Conservation (phyloP, 225 moss, liverwort and hornwort species). For the Pleurozium schreberi region DNA sequence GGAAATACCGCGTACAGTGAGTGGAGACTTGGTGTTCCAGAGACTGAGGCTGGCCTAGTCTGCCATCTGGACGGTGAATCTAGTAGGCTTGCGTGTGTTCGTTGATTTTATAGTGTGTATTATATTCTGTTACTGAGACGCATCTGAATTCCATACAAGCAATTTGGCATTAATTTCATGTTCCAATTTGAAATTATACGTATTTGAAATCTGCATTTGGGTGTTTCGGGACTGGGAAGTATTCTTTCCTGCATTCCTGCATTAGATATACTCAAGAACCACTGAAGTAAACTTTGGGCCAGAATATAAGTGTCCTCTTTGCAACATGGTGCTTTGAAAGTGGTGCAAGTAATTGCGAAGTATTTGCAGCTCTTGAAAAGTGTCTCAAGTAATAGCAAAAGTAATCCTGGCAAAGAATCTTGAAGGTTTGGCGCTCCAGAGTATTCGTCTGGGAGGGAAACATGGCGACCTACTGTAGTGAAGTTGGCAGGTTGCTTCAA, state of each 20-base stretch:
- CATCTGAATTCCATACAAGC: background rate
- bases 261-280: too few relatives aligned
- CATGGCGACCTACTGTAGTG: rapidly evolving
- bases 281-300: background rate
- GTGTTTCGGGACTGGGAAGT: background rate
- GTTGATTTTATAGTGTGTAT: background rate
- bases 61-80: background rate
- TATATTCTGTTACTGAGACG: background rate
- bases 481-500: background rate
- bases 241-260: background rate
- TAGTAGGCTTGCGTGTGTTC: background rate
- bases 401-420: background rate
- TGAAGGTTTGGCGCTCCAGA: background rate
- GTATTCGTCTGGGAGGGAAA: rapidly evolving
- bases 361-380: background rate
- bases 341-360: background rate
- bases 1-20: background rate
- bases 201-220: background rate
- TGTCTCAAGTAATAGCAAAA: background rate
- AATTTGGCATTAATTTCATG: background rate
- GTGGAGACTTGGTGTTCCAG: background rate
- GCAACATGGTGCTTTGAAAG: background rate
- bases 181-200: background rate
- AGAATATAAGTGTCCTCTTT: background rate
- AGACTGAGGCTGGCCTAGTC: background rate